phyloP scores from a whole-genome alignment of 1,139 yeast genomes.

The Entelexis paramagnoliae region DNA sequence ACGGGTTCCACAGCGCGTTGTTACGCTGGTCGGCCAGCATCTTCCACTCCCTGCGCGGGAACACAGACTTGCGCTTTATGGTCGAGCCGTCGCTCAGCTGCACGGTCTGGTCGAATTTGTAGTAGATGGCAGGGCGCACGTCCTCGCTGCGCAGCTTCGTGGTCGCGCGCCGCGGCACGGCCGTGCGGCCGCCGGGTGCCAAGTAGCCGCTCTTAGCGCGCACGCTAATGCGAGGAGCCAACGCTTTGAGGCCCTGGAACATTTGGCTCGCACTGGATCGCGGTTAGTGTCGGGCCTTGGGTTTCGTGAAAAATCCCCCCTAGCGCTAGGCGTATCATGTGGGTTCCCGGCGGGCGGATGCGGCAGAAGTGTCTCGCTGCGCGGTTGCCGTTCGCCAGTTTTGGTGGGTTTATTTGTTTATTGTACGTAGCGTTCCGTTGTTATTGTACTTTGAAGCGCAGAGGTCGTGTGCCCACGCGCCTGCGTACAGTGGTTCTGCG shows the following conservation, averaged over 20 bases:
- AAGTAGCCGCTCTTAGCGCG: slow-evolving; percentile 16
- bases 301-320: neutral
- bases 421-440: too few relatives aligned
- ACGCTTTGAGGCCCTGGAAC: neutral
- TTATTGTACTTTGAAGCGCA: too few relatives aligned
- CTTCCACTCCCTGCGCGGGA: slow-evolving; percentile 77
- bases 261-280: neutral
- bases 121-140: slow-evolving; percentile 74
- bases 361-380: too few relatives aligned
- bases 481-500: too few relatives aligned
- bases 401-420: too few relatives aligned
- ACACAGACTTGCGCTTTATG: slow-evolving; percentile 68
- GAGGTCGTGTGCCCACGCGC: too few relatives aligned
- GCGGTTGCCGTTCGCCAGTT: too few relatives aligned
- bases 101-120: slow-evolving; percentile 76
- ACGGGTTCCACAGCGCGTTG: slow-evolving; percentile 77
- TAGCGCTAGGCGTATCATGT: neutral
- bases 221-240: slow-evolving; percentile 2
- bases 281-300: neutral
- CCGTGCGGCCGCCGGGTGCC: slow-evolving; percentile 24
- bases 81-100: slow-evolving; percentile 93
- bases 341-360: too few relatives aligned
- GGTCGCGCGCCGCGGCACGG: slow-evolving; percentile 20
- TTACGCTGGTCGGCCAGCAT: slow-evolving; percentile 84
- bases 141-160: slow-evolving; percentile 23